Conservation (phyloP, 148 eudicot genomes). For the Mesembryanthemum crystallinum region DNA sequence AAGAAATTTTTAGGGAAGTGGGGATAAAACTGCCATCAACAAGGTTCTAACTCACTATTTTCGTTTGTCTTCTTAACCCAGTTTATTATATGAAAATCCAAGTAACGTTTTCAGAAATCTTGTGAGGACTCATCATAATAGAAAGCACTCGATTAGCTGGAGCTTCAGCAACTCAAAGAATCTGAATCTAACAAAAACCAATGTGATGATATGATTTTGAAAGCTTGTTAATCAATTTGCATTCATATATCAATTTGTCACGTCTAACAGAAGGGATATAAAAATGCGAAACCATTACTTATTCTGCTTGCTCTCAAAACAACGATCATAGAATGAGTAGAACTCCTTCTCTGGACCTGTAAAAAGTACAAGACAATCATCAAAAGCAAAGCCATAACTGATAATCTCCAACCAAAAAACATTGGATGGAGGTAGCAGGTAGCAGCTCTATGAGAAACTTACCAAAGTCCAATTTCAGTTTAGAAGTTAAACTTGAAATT, state of each 20-base stretch:
- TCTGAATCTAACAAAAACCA: neutral
- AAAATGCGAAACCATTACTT: slow-evolving; percentile 48
- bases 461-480: slow-evolving; percentile 87
- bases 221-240: neutral
- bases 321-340: slow-evolving; percentile 80
- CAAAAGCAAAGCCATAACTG: slow-evolving; percentile 5
- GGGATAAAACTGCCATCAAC: neutral
- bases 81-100: neutral
- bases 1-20: too few relatives aligned
- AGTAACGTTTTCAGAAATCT: neutral
- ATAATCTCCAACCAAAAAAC: neutral
- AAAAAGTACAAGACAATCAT: slow-evolving; percentile 18
- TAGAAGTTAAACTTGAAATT: slow-evolving; percentile 78
- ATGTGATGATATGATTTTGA: neutral
- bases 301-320: slow-evolving; percentile 88
- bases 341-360: slow-evolving; percentile 93
- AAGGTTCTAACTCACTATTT: neutral
- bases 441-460: slow-evolving; percentile 23
- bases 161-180: neutral
- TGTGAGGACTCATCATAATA: neutral
- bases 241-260: neutral
- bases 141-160: neutral
- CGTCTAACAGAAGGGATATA: neutral
- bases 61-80: neutral
- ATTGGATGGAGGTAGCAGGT: slow-evolving; percentile 1